Base-by-base conservation (phyloP, 2,329 filamentous ascomycete genomes). In the Colletotrichum chlorophyti region DNA sequence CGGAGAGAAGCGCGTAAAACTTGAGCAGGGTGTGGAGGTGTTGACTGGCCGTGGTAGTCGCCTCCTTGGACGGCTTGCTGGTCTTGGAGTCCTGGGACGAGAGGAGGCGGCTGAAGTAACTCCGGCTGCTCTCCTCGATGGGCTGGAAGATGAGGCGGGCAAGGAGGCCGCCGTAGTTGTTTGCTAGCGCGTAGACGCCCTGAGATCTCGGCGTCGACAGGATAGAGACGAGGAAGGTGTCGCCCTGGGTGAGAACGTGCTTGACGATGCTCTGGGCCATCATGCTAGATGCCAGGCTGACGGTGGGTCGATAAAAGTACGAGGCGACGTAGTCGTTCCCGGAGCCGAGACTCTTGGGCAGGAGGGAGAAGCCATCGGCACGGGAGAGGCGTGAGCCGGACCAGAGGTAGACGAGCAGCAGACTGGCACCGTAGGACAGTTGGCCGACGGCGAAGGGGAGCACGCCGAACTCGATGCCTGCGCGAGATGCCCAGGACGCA, bases 101-200 rank as follows among this genome's bases (percentile, higher is more conserved):
- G 19, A 97, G 85, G 1, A 97, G 79, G 29, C 90, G 90, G 49
- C 92, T 93, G 60, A 98, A 97, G 69, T 97, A 88, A 69, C 89
- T 93, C 34, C 96, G 89, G 63, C 90, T 93, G 71, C 90, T 94
- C 74, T 99, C 96, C 73, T 99, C 95, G 59, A 99, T 86, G 7
- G 95, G 96, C 68, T 98, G 95, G 71, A 99, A 94, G 47, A 99
- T 78, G 63, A 98, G 85, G 3, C 95, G 86, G 0, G 95, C 95
- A 24, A 96, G 78, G 0, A 99, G 83, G 3, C 93, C 91, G 19
- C 95, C 95, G 71, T 95, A 99, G 73, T 98, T 99, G 66, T 93
- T 93, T 49, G 94, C 95, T 5, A 99, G 82, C 0, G 93, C 92
- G 69, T 98, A 99, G 31, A 92, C 87, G 12, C 95, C 95, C 76